Base-by-base conservation (phyloP, 129 eudicot genomes). In the Lactuca saligna region DNA sequence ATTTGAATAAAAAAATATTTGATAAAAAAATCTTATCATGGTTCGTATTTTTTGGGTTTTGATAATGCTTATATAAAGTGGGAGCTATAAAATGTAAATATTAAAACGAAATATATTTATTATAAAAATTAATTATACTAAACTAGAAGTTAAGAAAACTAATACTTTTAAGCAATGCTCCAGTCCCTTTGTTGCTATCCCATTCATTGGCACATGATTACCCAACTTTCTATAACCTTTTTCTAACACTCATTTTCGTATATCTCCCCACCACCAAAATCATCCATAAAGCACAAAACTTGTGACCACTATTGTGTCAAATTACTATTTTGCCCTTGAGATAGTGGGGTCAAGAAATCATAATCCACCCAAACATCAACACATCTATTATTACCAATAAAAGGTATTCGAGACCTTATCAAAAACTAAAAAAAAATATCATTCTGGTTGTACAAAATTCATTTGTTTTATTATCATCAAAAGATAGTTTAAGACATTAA, bases 171-270 rank as follows among this genome's bases (percentile, higher is more conserved):
- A 50, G 56, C 56, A 50, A 50, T 50, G 25, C 15, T 53, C 57
- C 29, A 14, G 31, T 8, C 32, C 41, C 17, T 61, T 61, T 37
- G 50, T 42, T 37, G 66, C n/a, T 35, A 25, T 37, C 58, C 32
- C 57, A 29, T 35, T 75, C 63, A 75, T 75, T 59, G 74, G 80
- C 80, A 57, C 69, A 75, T 67, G 69, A 75, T 75, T 75, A 59
- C 63, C 38, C 33, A 56, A 68, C 73, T 58, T 69, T 56, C 57
- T 48, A 42, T 57, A 70, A 41, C 41, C 75, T 57, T 57, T 69
- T 39, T 69, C 15, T 58, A 65, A 58, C 73, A 75, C 51, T 75
- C 61, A 35, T 14, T 56, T 74, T 74, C 77, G 32, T 61, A 41
- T 49, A 33, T 49, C 46, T 71, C 35, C 50, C 61, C 79, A 59